Conservation (phyloP, 495 filamentous ascomycete genomes). For the Neurospora sp. region DNA sequence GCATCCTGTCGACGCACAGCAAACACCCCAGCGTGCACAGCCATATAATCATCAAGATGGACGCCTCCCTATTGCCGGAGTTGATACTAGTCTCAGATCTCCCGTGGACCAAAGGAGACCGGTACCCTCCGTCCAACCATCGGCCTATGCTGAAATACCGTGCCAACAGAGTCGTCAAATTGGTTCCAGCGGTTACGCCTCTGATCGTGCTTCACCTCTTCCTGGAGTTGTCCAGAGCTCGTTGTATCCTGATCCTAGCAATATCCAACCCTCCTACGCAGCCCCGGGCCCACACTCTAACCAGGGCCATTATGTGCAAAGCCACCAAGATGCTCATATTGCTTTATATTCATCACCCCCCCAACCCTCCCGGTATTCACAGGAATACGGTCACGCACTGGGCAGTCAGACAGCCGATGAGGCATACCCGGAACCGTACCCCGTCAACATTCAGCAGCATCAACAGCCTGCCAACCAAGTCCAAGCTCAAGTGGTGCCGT, state of each 20-base stretch:
- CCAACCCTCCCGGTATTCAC: not conserved
- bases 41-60: not conserved
- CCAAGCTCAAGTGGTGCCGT: conserved; percentile 3
- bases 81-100: not conserved
- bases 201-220: not conserved
- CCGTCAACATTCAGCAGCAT: not conserved
- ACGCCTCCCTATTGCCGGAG: not conserved
- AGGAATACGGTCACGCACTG: not conserved
- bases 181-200: not conserved
- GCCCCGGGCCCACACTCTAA: not conserved
- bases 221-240: not conserved
- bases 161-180: not conserved
- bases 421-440: not conserved
- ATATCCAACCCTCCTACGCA: not conserved
- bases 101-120: not conserved
- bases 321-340: not conserved
- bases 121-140: not conserved
- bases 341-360: not conserved
- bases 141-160: not conserved
- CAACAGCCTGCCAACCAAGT: not conserved
- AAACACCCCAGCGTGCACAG: not conserved
- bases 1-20: not conserved
- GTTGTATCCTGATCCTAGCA: not conserved
- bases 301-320: not conserved
- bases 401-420: not conserved